Percentiles rank a stretch among this genome's conserved stretches.
These are phyloP conservation scores for Beta corolliflora DNA, from an alignment of 179 eudicot genomes.

Conservation along the genomic window DNA sequence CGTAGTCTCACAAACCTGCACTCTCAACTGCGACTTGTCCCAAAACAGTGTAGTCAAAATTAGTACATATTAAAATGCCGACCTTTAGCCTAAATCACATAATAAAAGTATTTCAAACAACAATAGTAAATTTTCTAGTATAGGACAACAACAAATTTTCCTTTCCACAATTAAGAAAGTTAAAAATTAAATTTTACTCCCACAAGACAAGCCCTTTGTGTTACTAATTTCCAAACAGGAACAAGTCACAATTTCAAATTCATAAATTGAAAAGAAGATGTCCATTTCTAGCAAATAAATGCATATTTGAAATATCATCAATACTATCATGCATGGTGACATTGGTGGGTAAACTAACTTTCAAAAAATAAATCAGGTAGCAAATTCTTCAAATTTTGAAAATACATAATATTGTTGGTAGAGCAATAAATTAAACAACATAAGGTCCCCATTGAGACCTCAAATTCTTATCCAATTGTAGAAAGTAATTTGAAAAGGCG, in stretches of 20 bases:
- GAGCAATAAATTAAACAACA: conserved; percentile 5
- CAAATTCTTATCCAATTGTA: not conserved
- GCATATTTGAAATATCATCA: not conserved
- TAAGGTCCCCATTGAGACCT: conserved; percentile 15
- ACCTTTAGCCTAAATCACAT: too few species aligned
- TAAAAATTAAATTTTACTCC: too few species aligned
- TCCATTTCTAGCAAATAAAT: conserved; percentile 16
- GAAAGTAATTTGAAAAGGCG: not conserved
- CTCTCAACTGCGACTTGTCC: too few species aligned
- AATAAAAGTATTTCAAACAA: too few species aligned
- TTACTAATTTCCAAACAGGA: not conserved
- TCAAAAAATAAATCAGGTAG: not conserved
- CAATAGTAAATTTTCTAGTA: too few species aligned
- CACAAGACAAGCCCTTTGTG: too few species aligned
- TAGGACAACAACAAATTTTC: too few species aligned
- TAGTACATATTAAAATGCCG: too few species aligned
- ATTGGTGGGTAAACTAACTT: conserved; percentile 10
- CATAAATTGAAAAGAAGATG: not conserved
- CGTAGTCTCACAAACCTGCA: too few species aligned
- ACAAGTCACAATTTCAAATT: not conserved
- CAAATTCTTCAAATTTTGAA: conserved; percentile 8
- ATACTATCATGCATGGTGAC: not conserved
- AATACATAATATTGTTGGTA: not conserved
- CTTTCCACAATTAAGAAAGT: too few species aligned
- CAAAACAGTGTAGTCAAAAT: too few species aligned